Evolutionary conservation across 192 early-diverging fungal species (phyloP).

Genomic region (Podila epicladia): DNA sequence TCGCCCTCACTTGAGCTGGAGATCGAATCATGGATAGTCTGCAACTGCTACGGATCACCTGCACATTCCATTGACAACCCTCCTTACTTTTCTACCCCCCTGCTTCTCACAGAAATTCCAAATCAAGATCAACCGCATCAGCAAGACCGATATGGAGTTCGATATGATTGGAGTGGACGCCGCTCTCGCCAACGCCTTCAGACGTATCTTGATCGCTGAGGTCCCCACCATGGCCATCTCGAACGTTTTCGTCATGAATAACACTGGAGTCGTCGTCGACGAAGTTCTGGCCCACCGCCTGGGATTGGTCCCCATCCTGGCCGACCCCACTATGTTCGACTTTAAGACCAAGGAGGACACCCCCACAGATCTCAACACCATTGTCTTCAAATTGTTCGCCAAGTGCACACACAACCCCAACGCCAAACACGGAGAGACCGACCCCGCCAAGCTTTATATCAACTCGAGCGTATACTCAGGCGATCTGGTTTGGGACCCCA

Average conservation of each 20-base stretch:
- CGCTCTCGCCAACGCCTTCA: slow-evolving; percentile 93
- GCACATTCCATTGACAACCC: background rate
- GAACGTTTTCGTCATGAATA: slow-evolving; percentile 91
- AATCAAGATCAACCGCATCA: slow-evolving; percentile 72
- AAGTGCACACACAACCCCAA: slow-evolving; percentile 73
- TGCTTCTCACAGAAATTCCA: slow-evolving; percentile 68
- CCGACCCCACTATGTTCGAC: slow-evolving; percentile 83
- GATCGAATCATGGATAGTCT: background rate
- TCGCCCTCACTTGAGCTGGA: too few species aligned
- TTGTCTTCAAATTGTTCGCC: slow-evolving; percentile 89
- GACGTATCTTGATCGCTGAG: slow-evolving; percentile 94
- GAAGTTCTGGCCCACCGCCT: slow-evolving; percentile 93
- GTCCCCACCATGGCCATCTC: slow-evolving; percentile 99
- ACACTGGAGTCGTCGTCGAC: slow-evolving; percentile 91
- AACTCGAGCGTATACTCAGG: slow-evolving; percentile 80
- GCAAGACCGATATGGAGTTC: slow-evolving; percentile 90
- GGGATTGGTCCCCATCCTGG: slow-evolving; percentile 92
- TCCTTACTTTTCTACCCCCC: background rate
- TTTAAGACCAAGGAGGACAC: slow-evolving; percentile 76
- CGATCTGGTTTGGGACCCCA: slow-evolving; percentile 87
- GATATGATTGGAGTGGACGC: slow-evolving; percentile 95
- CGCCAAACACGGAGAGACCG: slow-evolving; percentile 69
- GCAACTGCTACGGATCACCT: background rate
- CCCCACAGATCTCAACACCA: slow-evolving; percentile 93
- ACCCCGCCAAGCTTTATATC: slow-evolving; percentile 78